phyloP scores from a whole-genome alignment of 1,284 basidiomycete genomes.

The Ceraceosorus guamensis region DNA sequence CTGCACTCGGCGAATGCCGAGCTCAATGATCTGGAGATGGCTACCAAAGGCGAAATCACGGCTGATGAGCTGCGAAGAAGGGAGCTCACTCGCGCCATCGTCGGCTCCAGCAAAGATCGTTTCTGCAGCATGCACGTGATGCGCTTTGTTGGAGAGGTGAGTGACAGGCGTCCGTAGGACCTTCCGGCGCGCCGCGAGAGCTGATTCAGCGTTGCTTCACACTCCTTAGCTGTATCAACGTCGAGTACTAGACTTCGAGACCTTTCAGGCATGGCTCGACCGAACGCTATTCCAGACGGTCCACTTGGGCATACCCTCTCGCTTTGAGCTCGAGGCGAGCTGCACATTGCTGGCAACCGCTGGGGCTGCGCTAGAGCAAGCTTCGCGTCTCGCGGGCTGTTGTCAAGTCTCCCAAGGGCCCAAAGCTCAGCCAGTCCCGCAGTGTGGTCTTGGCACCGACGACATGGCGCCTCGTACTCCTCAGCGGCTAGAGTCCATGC shows the following conservation, averaged over 20 bases:
- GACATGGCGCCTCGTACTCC: too few species aligned
- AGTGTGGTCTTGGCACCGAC: background rate
- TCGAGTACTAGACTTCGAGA: background rate
- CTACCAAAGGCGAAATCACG: constrained; percentile 6
- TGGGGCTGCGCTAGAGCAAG: constrained; percentile 20
- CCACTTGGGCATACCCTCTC: constrained; percentile 27
- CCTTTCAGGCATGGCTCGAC: constrained; percentile 22
- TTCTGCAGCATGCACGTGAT: constrained; percentile 8
- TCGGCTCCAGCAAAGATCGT: constrained; percentile 6
- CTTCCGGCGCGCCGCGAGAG: too few species aligned
- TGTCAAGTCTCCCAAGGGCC: background rate
- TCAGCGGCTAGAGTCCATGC: background rate
- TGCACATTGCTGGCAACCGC: constrained; percentile 31
- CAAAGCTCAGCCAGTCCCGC: background rate
- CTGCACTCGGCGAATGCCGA: constrained; percentile 1
- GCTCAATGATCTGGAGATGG: constrained; percentile 3
- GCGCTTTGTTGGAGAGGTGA: constrained; percentile 14
- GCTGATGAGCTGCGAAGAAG: constrained; percentile 7
- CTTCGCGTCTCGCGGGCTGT: background rate
- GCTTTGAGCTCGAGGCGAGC: constrained; percentile 33
- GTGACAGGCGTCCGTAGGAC: background rate
- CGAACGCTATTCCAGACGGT: constrained; percentile 31
- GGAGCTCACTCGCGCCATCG: constrained; percentile 9
- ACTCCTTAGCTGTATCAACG: constrained; percentile 13
- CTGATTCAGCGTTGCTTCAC: background rate